These are phyloP conservation scores for Myriangium duriaei DNA, from an alignment of 2,329 filamentous ascomycete species.

Conservation along the genomic window DNA sequence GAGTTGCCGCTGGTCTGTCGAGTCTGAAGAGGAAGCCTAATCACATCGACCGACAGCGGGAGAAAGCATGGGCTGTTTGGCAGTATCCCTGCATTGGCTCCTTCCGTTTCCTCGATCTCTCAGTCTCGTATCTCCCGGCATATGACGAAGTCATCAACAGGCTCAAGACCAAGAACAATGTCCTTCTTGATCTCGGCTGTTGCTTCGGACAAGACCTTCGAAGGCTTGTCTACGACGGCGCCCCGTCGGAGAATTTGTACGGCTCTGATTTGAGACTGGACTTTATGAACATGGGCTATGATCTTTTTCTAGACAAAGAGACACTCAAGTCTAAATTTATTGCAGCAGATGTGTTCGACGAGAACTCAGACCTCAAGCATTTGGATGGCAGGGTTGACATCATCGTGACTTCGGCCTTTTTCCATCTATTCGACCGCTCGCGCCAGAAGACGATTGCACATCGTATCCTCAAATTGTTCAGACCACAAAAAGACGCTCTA, in stretches of 20 bases:
- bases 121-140: conserved; percentile 14
- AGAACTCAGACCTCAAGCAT: conserved; percentile 18
- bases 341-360: conserved; percentile 23
- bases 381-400: conserved; percentile 30
- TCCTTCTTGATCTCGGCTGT: conserved; percentile 28
- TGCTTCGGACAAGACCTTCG: conserved; percentile 30
- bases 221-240: conserved; percentile 27
- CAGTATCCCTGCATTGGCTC: conserved; percentile 15
- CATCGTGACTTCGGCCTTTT: conserved; percentile 29
- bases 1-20: too few relatives aligned
- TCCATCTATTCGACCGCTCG: conserved; percentile 33
- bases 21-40: neutral
- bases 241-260: conserved; percentile 19
- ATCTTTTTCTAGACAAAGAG: conserved; percentile 26
- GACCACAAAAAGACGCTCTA: conserved; percentile 22
- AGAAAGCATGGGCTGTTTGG: conserved; percentile 15
- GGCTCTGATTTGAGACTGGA: conserved; percentile 23
- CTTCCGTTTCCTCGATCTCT: conserved; percentile 15
- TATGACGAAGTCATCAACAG: conserved; percentile 18
- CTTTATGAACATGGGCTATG: conserved; percentile 26
- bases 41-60: conserved; percentile 12
- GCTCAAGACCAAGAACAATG: conserved; percentile 20
- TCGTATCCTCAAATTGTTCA: conserved; percentile 22
- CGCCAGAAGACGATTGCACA: conserved; percentile 27
- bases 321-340: conserved; percentile 23